Evolutionary conservation across 495 filamentous ascomycete species (phyloP), one percentile per base, ranked within the genome.

Genomic region (Podospora appendiculata): DNA sequence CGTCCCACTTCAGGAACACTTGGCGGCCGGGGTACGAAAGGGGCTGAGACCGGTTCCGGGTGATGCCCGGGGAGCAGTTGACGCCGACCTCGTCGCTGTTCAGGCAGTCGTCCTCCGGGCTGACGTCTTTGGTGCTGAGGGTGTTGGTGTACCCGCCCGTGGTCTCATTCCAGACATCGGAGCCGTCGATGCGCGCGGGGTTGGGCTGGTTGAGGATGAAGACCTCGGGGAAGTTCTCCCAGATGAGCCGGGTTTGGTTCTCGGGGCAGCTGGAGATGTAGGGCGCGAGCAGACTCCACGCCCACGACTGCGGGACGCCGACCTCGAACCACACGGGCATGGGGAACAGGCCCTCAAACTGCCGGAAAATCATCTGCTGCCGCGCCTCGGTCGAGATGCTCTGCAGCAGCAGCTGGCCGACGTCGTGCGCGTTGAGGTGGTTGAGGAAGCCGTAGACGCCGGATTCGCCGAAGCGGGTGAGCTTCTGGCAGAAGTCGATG

Each of bases 311-410:
- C 0, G 89, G 88, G 16, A 90, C 79, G 19, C 87, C 87, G 9
- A 81, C 76, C 66, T 90, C 81, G 64, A 92, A 91, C 86, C 86
- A 95, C 3, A 86, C 87, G 0, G 88, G 84, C 85, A 88, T 90
- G 3, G 89, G 87, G 68, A 87, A 87, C 18, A 94, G 79, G 25
- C 89, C 90, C 32, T 82, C 77, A 67, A 94, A 88, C 57, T 95
- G 89, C 18, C 89, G 85, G 78, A 93, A 95, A 51, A 87, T 86
- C 74, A 90, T 77, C 70, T 96, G 88, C 70, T 95, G 90, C 2
- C 90, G 83, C 12, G 87, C 85, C 59, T 95, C 90, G n/a, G 83
- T 86, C 18, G 87, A 79, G 67, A 96, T 87, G 19, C 83, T 83
- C 64, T 89, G 85, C 10, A 86, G 70, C 1, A 95, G 77, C 16